A percentile compares a stretch with the other conserved stretches of the same genome.
phyloP scores from a whole-genome alignment of 129 eudicot species.

The Flaveria ramosissima region DNA sequence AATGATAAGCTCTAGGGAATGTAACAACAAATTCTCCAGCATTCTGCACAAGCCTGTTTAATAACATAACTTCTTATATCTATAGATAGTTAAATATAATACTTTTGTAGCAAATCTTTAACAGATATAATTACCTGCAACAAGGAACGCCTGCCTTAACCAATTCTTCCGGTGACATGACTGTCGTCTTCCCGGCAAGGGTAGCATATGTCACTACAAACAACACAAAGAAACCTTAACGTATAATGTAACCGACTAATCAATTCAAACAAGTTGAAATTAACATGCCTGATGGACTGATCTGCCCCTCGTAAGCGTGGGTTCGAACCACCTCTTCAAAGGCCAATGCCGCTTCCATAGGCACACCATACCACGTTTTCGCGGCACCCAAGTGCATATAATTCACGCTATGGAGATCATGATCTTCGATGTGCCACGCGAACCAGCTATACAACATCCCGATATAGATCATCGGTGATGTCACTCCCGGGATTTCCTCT shows the following conservation, averaged over 20 bases:
- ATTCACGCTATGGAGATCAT: slow-evolving; percentile 92
- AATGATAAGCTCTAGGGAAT: slow-evolving; percentile 95
- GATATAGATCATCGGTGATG: slow-evolving; percentile 90
- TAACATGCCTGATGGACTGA: slow-evolving; percentile 70
- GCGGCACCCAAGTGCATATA: slow-evolving; percentile 84
- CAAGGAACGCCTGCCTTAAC: slow-evolving; percentile 83
- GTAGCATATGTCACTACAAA: slow-evolving; percentile 75
- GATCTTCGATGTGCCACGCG: slow-evolving; percentile 99
- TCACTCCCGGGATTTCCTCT: slow-evolving; percentile 94
- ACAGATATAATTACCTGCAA: slow-evolving; percentile 96
- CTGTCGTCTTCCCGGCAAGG: slow-evolving; percentile 88
- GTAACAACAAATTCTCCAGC: slow-evolving; percentile 95
- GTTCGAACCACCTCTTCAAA: slow-evolving; percentile 85
- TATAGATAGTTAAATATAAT: too few relatives aligned
- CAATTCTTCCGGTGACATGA: slow-evolving; percentile 91
- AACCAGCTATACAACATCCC: slow-evolving; percentile 97
- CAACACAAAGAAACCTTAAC: neutral
- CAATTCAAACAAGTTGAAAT: neutral
- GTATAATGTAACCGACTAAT: neutral
- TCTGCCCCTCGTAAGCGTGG: slow-evolving; percentile 85
- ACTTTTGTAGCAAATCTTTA: too few relatives aligned
- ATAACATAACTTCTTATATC: neutral
- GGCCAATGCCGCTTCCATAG: slow-evolving; percentile 71
- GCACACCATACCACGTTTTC: slow-evolving; percentile 97
- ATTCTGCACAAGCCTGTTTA: slow-evolving; percentile 76